Conservation (phyloP, 139 green algal species). For the Yamagishiella unicocca region DNA sequence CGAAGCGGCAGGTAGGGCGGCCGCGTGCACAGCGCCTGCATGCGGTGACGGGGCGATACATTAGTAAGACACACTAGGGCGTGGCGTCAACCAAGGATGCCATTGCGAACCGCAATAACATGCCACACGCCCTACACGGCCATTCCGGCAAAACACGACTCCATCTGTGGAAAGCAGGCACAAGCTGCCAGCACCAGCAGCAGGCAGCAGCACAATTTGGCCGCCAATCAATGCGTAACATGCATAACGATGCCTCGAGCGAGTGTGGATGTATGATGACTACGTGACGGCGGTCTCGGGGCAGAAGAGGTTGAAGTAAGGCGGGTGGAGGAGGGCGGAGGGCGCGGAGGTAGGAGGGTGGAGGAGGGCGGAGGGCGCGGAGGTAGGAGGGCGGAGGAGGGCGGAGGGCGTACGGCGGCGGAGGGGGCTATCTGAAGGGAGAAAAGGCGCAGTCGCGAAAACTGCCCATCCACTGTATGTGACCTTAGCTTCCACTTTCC, state of each 20-base stretch:
- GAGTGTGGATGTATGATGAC: no score
- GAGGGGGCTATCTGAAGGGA: not conserved
- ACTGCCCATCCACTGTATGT: not conserved
- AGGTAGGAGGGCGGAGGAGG: not conserved
- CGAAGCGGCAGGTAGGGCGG: constrained; percentile 45
- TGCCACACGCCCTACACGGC: no score
- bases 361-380: not conserved
- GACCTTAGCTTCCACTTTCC: not conserved
- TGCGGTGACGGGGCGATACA: not conserved
- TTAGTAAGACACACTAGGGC: not conserved
- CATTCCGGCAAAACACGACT: no score
- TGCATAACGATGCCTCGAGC: no score
- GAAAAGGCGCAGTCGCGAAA: not conserved
- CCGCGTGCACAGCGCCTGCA: constrained; percentile 46
- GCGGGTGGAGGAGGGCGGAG: no score
- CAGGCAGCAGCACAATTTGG: no score
- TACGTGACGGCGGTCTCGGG: no score
- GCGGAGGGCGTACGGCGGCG: not conserved
- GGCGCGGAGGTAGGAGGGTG: no score
- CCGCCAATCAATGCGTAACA: no score
- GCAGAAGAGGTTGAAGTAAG: no score
- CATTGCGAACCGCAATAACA: not conserved
- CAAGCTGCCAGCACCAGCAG: no score
- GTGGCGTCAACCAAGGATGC: not conserved
- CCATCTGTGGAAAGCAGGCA: no score